Conservation (phyloP, 2,329 filamentous ascomycete species). For the Fusarium udum region DNA sequence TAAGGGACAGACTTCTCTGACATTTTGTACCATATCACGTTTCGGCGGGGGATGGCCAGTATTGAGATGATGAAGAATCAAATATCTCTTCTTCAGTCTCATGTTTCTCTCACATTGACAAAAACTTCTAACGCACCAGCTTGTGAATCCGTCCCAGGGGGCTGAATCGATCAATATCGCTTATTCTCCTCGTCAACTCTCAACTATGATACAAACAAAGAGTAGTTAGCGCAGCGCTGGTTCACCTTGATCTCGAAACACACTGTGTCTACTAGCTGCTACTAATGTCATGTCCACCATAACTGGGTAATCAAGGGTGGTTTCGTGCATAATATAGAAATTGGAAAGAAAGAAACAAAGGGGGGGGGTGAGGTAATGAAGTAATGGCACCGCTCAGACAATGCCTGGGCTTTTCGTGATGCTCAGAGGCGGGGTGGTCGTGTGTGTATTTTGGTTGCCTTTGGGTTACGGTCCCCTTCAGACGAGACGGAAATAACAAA, state of each 20-base stretch:
- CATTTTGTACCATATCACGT: background rate
- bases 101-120: conserved; percentile 3
- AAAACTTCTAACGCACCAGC: conserved; percentile 16
- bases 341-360: background rate
- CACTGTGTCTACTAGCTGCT: background rate
- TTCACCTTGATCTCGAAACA: background rate
- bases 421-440: background rate
- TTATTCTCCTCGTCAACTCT: background rate
- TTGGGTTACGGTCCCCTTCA: conserved; percentile 1
- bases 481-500: conserved; percentile 3
- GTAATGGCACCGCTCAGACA: conserved; percentile 2
- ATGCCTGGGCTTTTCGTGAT: background rate
- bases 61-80: conserved; percentile 9
- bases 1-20: background rate
- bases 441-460: background rate
- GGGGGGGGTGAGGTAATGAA: background rate
- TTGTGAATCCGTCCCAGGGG: background rate
- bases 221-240: conserved; percentile 15
- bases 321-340: conserved; percentile 30
- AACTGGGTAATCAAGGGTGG: background rate
- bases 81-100: conserved; percentile 15
- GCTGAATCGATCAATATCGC: background rate
- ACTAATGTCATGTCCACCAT: background rate
- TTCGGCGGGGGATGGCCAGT: background rate
- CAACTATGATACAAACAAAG: conserved; percentile 36